Evolutionary conservation across 257 asterid species (phyloP).

Genomic region (Galeopsis tetrahit): DNA sequence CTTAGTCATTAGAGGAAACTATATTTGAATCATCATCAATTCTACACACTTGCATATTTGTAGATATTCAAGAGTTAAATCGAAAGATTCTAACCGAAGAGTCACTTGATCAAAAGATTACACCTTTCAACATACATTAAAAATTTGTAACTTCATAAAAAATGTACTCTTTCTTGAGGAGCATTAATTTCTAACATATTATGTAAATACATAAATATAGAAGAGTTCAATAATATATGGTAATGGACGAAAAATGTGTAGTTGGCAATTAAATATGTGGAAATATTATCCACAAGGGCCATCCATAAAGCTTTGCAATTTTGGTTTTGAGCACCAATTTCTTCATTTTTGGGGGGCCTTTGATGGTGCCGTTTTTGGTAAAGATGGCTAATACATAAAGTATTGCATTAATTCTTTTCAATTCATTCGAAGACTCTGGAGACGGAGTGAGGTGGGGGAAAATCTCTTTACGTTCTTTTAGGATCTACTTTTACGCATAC

Average conservation of each 20-base stretch:
- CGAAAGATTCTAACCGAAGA: too few relatives aligned
- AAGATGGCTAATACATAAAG: not conserved
- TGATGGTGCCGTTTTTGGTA: conserved; percentile 4
- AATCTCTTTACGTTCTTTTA: not conserved
- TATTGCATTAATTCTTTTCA: not conserved
- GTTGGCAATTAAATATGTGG: conserved; percentile 37
- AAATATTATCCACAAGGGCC: conserved; percentile 35
- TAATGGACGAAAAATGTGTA: conserved; percentile 23
- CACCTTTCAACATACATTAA: too few relatives aligned
- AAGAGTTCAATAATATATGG: not conserved
- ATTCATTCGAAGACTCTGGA: not conserved
- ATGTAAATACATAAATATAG: too few relatives aligned
- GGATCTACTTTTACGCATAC: too few relatives aligned
- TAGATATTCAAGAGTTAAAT: too few relatives aligned
- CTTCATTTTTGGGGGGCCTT: conserved; percentile 20
- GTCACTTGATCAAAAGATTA: too few relatives aligned
- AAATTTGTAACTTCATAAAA: too few relatives aligned
- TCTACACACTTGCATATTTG: too few relatives aligned
- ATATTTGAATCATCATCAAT: too few relatives aligned
- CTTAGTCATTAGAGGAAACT: too few relatives aligned
- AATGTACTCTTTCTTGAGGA: too few relatives aligned
- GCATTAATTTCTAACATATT: too few relatives aligned
- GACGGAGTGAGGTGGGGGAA: not conserved
- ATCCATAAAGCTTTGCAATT: conserved; percentile 24
- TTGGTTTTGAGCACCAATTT: conserved; percentile 29